These are phyloP conservation scores for Bjerkandera adusta DNA, from an alignment of 1,284 basidiomycete genomes.

Conservation along the genomic window DNA sequence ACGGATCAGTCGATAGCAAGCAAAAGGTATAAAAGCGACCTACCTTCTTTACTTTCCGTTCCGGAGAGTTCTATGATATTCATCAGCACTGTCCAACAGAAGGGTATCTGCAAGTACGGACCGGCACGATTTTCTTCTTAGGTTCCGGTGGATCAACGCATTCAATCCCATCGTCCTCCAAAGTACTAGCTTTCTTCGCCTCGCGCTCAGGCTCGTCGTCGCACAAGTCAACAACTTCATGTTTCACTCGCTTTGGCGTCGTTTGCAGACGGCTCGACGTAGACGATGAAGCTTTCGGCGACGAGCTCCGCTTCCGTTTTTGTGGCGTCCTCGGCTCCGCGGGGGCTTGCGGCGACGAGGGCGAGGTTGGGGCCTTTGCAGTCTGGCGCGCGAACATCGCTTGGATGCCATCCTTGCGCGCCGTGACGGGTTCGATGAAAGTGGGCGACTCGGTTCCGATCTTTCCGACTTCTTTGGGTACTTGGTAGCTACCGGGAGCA, in stretches of 20 bases:
- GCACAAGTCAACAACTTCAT: slow-evolving; percentile 2
- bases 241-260: background rate
- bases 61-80: too few relatives aligned
- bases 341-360: background rate
- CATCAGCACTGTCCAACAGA: too few relatives aligned
- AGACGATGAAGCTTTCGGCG: slow-evolving; percentile 6
- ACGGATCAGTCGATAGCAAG: too few relatives aligned
- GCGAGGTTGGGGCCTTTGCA: slow-evolving; percentile 25
- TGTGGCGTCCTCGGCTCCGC: background rate
- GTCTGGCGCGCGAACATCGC: slow-evolving; percentile 84
- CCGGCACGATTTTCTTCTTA: background rate
- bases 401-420: slow-evolving; percentile 85
- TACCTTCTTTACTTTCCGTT: too few relatives aligned
- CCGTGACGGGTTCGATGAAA: slow-evolving; percentile 79
- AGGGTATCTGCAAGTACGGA: background rate
- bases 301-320: slow-evolving; percentile 19
- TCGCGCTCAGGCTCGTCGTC: slow-evolving; percentile 4
- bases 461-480: slow-evolving; percentile 89
- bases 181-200: slow-evolving; percentile 19
- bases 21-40: too few relatives aligned
- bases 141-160: slow-evolving; percentile 16
- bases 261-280: background rate
- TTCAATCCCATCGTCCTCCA: slow-evolving; percentile 26
- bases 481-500: slow-evolving; percentile 70
- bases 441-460: slow-evolving; percentile 81